Evolutionary conservation across 148 eudicot species (phyloP).

Genomic region (Amaranthus hypochondriacus): DNA sequence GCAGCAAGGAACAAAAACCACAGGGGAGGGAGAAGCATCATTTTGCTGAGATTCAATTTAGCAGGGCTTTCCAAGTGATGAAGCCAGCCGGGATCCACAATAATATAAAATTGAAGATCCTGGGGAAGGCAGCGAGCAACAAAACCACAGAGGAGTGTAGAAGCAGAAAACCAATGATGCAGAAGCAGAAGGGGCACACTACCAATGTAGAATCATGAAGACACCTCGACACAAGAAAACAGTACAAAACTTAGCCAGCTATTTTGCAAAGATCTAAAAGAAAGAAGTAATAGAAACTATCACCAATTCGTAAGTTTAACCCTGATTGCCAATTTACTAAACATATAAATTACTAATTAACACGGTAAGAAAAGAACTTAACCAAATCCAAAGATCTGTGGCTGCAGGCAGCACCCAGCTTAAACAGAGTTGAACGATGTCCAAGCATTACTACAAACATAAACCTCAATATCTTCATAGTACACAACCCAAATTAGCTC

Average conservation of each 20-base stretch:
- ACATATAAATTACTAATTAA: conserved; percentile 26
- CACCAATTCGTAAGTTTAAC: conserved; percentile 22
- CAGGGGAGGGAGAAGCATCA: conserved; percentile 40
- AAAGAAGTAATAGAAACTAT: conserved; percentile 25
- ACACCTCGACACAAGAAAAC: conserved; percentile 92
- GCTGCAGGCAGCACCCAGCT: conserved; percentile 46
- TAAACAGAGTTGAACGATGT: conserved; percentile 53
- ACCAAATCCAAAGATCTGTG: conserved; percentile 65
- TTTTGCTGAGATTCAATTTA: conserved; percentile 44
- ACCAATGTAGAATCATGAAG: conserved; percentile 71
- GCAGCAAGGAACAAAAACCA: conserved; percentile 60
- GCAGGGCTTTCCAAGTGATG: conserved; percentile 45
- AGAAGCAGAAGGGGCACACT: conserved; percentile 58
- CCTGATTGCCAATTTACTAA: conserved; percentile 27
- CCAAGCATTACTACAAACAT: conserved; percentile 50
- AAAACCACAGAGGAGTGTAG: conserved; percentile 44
- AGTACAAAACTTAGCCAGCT: conserved; percentile 56
- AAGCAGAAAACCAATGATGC: conserved; percentile 36
- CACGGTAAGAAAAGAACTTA: conserved; percentile 62
- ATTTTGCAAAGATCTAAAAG: conserved; percentile 20
- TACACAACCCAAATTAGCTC: conserved; percentile 43
- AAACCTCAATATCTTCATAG: conserved; percentile 25
- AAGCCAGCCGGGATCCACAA: conserved; percentile 64
- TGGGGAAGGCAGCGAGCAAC: conserved; percentile 52
- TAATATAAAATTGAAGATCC: conserved; percentile 63